phyloP scores from a whole-genome alignment of 2,329 filamentous ascomycete genomes.

The Monilinia fructicola region DNA sequence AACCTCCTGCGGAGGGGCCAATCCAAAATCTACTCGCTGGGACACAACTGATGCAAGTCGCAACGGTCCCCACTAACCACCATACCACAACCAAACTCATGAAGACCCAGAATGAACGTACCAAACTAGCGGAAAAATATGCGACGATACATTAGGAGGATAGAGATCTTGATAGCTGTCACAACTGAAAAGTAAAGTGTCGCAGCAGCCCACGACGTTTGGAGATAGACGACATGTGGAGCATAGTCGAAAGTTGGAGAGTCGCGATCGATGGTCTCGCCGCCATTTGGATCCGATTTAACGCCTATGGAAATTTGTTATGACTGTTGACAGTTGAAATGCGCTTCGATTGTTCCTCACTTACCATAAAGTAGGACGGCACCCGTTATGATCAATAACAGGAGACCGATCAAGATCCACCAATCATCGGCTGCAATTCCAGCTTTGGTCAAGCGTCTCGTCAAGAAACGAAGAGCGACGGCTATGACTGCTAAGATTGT shows the following conservation, averaged over 20 bases:
- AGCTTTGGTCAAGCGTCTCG: constrained; percentile 17
- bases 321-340: not conserved
- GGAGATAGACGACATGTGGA: constrained; percentile 17
- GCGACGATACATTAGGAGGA: constrained; percentile 22
- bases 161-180: constrained; percentile 22
- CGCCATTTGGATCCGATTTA: constrained; percentile 19
- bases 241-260: constrained; percentile 19
- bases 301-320: constrained; percentile 13
- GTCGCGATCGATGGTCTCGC: constrained; percentile 22
- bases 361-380: constrained; percentile 22
- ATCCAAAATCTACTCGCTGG: constrained; percentile 16
- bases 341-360: not conserved
- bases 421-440: constrained; percentile 25
- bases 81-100: not conserved
- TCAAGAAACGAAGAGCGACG: constrained; percentile 25
- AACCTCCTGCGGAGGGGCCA: constrained; percentile 12
- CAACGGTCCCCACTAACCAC: constrained; percentile 18
- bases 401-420: constrained; percentile 21
- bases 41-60: constrained; percentile 12
- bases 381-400: not conserved
- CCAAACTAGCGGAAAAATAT: constrained; percentile 15
- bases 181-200: constrained; percentile 20
- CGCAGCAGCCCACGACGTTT: constrained; percentile 4
- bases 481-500: constrained; percentile 18
- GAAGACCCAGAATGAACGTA: not conserved